phyloP scores from a whole-genome alignment of 306 rosid species.

The Begonia masoniana region DNA sequence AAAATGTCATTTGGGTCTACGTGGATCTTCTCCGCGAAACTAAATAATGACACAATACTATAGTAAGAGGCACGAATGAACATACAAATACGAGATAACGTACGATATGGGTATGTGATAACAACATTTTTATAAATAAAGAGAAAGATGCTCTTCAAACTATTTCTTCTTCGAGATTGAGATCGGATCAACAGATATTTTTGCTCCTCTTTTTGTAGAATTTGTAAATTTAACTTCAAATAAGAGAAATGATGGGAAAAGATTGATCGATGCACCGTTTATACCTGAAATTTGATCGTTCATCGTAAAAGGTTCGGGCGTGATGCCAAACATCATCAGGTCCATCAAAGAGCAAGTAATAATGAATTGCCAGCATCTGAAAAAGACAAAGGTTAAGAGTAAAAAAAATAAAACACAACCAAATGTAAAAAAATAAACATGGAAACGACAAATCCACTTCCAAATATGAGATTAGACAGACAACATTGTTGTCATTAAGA shows the following conservation, averaged over 20 bases:
- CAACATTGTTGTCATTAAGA: too few relatives aligned
- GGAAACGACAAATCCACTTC: too few relatives aligned
- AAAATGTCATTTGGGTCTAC: constrained; percentile 51
- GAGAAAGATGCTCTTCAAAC: too few relatives aligned
- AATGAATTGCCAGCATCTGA: constrained; percentile 92
- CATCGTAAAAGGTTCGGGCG: constrained; percentile 42
- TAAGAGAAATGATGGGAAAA: neutral
- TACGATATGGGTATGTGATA: too few relatives aligned
- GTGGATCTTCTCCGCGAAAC: constrained; percentile 71
- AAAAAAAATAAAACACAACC: neutral
- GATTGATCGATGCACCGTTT: neutral
- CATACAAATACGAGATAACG: too few relatives aligned
- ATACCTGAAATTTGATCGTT: constrained; percentile 72
- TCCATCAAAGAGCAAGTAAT: constrained; percentile 80
- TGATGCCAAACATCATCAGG: constrained; percentile 79
- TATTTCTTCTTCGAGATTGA: too few relatives aligned
- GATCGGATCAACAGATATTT: too few relatives aligned
- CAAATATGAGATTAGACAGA: too few relatives aligned
- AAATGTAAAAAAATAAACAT: too few relatives aligned
- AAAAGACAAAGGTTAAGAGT: constrained; percentile 4
- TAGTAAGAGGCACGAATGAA: neutral
- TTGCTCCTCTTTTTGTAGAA: too few relatives aligned
- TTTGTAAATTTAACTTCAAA: too few relatives aligned
- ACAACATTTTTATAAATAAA: too few relatives aligned
- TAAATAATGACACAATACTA: constrained; percentile 11